Conservation (phyloP, 495 filamentous ascomycete genomes). For the Aspergillus sparsus region DNA sequence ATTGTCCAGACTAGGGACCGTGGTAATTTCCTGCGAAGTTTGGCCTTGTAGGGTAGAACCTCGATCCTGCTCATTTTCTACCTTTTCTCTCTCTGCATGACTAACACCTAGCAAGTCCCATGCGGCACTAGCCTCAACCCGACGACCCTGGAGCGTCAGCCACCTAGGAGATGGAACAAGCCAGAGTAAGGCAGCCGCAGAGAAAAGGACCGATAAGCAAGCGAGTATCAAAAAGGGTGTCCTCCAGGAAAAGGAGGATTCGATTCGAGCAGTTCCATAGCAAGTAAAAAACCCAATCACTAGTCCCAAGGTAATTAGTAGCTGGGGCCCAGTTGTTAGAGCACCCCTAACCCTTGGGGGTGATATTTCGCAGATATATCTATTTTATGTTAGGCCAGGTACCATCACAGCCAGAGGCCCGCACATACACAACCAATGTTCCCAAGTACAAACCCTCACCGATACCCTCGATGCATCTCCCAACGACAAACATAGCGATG, state of each 20-base stretch:
- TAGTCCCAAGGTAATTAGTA: slow-evolving; percentile 54
- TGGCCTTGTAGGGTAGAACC: slow-evolving; percentile 7
- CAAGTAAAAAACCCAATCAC: slow-evolving; percentile 62
- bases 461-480: slow-evolving; percentile 56
- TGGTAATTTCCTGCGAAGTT: slow-evolving; percentile 10
- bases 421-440: slow-evolving; percentile 50
- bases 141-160: slow-evolving; percentile 44
- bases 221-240: slow-evolving; percentile 53
- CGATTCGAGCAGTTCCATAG: slow-evolving; percentile 54
- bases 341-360: slow-evolving; percentile 53
- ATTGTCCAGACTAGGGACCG: slow-evolving; percentile 4
- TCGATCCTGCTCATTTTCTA: slow-evolving; percentile 35
- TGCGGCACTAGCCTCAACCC: slow-evolving; percentile 35
- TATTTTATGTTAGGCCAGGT: slow-evolving; percentile 16
- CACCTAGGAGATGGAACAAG: slow-evolving; percentile 53
- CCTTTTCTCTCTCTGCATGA: slow-evolving; percentile 53
- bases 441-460: slow-evolving; percentile 62
- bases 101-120: slow-evolving; percentile 52
- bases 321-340: slow-evolving; percentile 56
- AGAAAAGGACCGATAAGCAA: slow-evolving; percentile 40
- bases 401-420: not conserved
- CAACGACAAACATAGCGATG: slow-evolving; percentile 56
- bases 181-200: slow-evolving; percentile 36
- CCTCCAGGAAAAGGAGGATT: slow-evolving; percentile 59
- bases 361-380: slow-evolving; percentile 63